Evolutionary conservation across 805 yeast species (phyloP).

Genomic region (Starmerella potacharoeniae): DNA sequence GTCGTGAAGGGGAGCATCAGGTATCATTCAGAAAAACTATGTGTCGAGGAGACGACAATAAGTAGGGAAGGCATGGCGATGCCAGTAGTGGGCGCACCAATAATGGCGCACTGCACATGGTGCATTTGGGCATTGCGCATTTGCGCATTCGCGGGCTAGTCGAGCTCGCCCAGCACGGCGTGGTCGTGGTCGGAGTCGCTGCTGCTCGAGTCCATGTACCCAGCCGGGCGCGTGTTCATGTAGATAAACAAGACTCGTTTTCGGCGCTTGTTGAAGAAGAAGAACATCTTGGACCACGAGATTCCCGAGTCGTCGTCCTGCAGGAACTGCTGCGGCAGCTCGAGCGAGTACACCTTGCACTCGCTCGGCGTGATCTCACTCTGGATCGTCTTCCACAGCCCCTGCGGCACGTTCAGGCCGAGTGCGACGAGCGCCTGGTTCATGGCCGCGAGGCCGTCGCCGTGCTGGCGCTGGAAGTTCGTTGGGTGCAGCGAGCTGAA

Average conservation of each 20-base stretch:
- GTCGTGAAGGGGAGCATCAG: no score
- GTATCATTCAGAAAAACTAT: no score
- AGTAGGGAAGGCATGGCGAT: no score
- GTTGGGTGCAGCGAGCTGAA: slow-evolving; percentile 76
- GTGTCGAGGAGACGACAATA: no score
- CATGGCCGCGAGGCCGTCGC: slow-evolving; percentile 31
- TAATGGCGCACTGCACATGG: no score
- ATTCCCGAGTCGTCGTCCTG: slow-evolving; percentile 50
- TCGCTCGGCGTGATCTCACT: slow-evolving; percentile 67
- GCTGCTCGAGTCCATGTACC: slow-evolving; percentile 26
- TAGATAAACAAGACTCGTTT: slow-evolving; percentile 84
- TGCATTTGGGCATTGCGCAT: background rate
- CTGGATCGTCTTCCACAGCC: slow-evolving; percentile 84
- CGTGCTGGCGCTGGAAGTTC: slow-evolving; percentile 45
- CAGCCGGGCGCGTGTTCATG: slow-evolving; percentile 34
- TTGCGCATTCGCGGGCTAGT: slow-evolving; percentile 14
- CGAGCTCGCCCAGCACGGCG: slow-evolving; percentile 32
- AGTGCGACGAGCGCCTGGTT: slow-evolving; percentile 65
- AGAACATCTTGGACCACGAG: slow-evolving; percentile 76
- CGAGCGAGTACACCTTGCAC: slow-evolving; percentile 31
- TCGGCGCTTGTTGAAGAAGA: slow-evolving; percentile 78
- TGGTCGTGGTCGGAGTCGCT: slow-evolving; percentile 12
- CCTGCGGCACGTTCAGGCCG: slow-evolving; percentile 37
- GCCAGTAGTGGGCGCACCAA: no score
- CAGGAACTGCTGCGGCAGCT: slow-evolving; percentile 44